These are phyloP conservation scores for Cutaneotrichosporon arboriforme DNA, from an alignment of 1,284 basidiomycete genomes.

Conservation along the genomic window DNA sequence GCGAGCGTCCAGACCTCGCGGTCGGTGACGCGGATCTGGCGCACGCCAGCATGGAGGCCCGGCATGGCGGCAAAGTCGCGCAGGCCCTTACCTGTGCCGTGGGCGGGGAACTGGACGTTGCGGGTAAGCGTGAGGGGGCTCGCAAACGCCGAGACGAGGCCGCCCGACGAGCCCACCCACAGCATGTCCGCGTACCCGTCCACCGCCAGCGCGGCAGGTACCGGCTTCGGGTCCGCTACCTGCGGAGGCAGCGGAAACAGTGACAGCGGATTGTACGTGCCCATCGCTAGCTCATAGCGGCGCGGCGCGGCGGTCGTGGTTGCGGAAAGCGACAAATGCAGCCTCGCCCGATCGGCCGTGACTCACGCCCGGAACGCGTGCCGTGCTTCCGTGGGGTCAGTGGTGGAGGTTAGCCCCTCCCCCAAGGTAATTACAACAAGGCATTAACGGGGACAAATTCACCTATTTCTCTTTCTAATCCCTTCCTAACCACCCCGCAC, in stretches of 20 bases:
- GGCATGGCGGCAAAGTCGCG: conserved; percentile 17
- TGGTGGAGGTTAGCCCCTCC: background rate
- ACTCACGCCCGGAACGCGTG: background rate
- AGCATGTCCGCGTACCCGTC: conserved; percentile 85
- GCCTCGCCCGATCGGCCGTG: background rate
- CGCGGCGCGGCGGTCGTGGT: background rate
- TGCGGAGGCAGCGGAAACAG: conserved; percentile 43
- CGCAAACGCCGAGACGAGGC: conserved; percentile 68
- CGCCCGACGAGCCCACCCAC: conserved; percentile 75
- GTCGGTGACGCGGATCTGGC: conserved; percentile 67
- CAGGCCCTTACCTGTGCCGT: conserved; percentile 53
- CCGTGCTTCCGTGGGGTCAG: background rate
- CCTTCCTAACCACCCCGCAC: background rate
- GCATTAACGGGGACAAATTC: background rate
- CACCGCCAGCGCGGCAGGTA: conserved; percentile 66
- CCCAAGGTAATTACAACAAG: background rate
- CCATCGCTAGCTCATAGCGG: conserved; percentile 15
- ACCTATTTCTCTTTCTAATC: background rate
- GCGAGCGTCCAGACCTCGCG: conserved; percentile 57
- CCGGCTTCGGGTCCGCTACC: conserved; percentile 35
- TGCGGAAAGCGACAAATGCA: background rate
- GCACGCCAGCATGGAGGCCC: conserved; percentile 49
- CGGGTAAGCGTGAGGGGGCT: conserved; percentile 53
- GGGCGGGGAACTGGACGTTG: conserved; percentile 63
- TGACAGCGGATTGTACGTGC: conserved; percentile 41